Base-by-base conservation (phyloP, 2,329 filamentous ascomycete genomes). In the Diaporthe ilicicola region DNA sequence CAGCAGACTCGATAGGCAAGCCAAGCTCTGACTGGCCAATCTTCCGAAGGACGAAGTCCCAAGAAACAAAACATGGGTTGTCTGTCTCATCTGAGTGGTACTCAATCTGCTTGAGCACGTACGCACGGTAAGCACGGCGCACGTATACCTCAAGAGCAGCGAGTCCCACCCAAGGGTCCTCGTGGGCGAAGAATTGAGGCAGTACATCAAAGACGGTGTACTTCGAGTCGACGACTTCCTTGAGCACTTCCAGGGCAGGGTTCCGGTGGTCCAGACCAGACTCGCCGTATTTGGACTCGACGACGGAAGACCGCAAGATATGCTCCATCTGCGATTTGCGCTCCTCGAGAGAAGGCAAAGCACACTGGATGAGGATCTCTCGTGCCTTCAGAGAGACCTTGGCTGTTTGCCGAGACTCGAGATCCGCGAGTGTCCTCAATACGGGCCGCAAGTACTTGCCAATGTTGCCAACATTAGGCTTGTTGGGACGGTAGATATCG, bases 171-270 rank as follows among this genome's bases (percentile, higher is more conserved):
- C 94, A 98, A 15, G 94, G 92, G 79, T 99, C 96, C 51, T 93
- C 90, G 82, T 99, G 94, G 42, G 91, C 93, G 79, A 99, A 99
- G 90, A 99, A 99, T 70, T 94, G 91, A 9, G 95, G 93, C 75
- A 99, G 84, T 22, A 99, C 96, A 79, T 99, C 96, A 76, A 98
- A 97, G 74, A 99, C 96, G 51, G 95, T 98, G 86, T 97, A 98
- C 85, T 97, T 97, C 68, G 96, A 98, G 82, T 99, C 96, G 66
- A 99, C 94, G 39, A 99, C 95, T 82, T 99, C 96, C 87, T 97
- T 97, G 84, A 99, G 92, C 74, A 97, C 87, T 27, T 97, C 93
- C 67, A 97, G 85, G 82, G 92, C 94, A 59, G 96, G 96, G 82
- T 98, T 93, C 75, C 96, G 89, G 84, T 99, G 96, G 74, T 98